Conservation (phyloP, 257 asterid species). For the Plantago elongata region DNA sequence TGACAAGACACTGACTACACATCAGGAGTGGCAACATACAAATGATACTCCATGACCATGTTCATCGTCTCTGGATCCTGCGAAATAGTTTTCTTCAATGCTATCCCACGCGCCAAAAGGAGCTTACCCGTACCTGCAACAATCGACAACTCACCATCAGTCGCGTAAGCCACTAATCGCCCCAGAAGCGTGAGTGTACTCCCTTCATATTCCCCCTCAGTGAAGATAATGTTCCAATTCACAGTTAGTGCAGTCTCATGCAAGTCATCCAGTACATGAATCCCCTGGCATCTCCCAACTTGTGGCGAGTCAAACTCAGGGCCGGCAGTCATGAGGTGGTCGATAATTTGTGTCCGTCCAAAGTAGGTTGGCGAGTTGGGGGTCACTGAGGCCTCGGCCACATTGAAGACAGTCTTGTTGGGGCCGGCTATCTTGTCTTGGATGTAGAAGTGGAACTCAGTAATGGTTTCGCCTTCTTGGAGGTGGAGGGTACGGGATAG, state of each 20-base stretch:
- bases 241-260: constrained; percentile 22
- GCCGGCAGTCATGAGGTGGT: constrained; percentile 28
- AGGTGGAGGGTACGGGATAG: constrained; percentile 13
- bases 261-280: constrained; percentile 26
- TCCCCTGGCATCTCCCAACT: constrained; percentile 40
- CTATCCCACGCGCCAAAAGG: constrained; percentile 44
- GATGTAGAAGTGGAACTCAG: constrained; percentile 36
- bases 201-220: constrained; percentile 20
- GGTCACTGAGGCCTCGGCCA: constrained; percentile 32
- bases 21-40: constrained; percentile 14
- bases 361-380: constrained; percentile 22
- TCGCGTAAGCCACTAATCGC: constrained; percentile 12
- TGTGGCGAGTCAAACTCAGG: constrained; percentile 24
- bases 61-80: constrained; percentile 25
- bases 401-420: constrained; percentile 25
- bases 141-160: constrained; percentile 34
- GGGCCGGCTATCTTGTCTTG: constrained; percentile 30
- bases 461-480: constrained; percentile 21
- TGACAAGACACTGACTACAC: constrained; percentile 5
- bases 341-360: constrained; percentile 28
- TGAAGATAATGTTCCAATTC: constrained; percentile 28
- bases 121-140: constrained; percentile 45
- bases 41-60: constrained; percentile 26
- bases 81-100: constrained; percentile 15
- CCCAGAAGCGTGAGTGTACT: constrained; percentile 42